Conservation (phyloP, 345 rosid species). For the Eucalyptus erythrocorys region DNA sequence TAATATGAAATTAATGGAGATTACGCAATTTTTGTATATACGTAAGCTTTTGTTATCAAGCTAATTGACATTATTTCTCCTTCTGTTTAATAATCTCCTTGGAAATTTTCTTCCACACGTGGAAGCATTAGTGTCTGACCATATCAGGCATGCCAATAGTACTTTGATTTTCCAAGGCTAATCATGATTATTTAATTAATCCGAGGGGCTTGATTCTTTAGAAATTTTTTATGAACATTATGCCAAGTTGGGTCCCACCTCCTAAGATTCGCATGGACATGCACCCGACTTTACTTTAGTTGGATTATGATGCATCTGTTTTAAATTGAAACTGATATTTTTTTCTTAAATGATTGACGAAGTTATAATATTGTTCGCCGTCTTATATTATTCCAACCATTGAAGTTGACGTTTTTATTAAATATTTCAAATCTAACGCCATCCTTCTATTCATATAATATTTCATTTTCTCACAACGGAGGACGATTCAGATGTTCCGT, state of each 20-base stretch:
- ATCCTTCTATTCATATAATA: neutral
- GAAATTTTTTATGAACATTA: neutral
- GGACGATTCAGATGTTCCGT: neutral
- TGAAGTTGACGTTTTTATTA: neutral
- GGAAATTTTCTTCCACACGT: neutral
- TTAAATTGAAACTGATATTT: neutral
- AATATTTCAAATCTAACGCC: neutral
- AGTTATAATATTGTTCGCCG: neutral
- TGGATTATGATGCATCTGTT: neutral
- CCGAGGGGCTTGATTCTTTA: neutral
- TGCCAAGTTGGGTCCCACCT: neutral
- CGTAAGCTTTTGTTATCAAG: neutral
- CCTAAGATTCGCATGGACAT: neutral
- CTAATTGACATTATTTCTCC: neutral
- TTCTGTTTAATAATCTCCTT: neutral
- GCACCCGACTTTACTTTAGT: neutral
- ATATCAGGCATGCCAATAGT: neutral
- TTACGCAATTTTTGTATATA: accelerated
- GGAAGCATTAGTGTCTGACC: neutral
- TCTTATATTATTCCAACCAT: neutral
- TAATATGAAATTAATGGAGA: neutral
- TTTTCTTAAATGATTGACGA: neutral
- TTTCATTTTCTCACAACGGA: neutral
- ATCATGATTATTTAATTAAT: neutral
- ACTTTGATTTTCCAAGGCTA: neutral